Percentiles rank a stretch among this genome's conserved stretches.
phyloP scores from a whole-genome alignment of 2,329 filamentous ascomycete genomes.

The Colletotrichum musicola region DNA sequence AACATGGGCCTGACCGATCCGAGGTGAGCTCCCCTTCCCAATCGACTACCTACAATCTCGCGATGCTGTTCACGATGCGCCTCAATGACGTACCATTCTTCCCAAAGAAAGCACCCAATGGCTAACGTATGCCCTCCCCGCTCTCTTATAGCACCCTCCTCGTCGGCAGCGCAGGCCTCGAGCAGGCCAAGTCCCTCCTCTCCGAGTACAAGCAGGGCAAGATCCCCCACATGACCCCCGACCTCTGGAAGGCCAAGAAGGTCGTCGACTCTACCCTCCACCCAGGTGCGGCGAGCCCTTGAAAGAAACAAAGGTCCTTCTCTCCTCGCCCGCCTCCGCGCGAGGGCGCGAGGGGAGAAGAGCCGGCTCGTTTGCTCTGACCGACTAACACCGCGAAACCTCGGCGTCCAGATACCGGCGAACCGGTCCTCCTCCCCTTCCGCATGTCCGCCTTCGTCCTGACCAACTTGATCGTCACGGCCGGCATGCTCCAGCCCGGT shows the following conservation, averaged over 20 bases:
- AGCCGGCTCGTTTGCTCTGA: not conserved
- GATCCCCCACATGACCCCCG: conserved; percentile 83
- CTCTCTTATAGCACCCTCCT: conserved; percentile 80
- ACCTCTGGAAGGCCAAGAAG: conserved; percentile 97
- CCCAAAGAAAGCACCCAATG: not conserved
- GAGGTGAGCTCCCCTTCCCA: conserved; percentile 71
- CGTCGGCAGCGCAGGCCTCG: conserved; percentile 81
- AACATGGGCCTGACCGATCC: conserved; percentile 92
- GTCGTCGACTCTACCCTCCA: conserved; percentile 96
- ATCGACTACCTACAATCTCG: not conserved
- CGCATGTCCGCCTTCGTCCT: conserved; percentile 97
- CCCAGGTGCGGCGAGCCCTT: conserved; percentile 73
- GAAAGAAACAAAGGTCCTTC: conserved; percentile 1
- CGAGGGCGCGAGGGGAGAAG: too few species aligned
- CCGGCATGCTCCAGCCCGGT: conserved; percentile 94
- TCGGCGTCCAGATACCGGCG: conserved; percentile 80
- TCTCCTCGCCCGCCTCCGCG: too few species aligned
- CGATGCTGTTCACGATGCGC: conserved; percentile 3
- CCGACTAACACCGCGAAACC: conserved; percentile 38
- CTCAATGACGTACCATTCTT: not conserved
- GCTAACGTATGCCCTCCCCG: conserved; percentile 7
- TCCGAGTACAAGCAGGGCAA: conserved; percentile 89
- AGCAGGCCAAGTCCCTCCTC: conserved; percentile 86
- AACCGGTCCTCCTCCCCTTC: conserved; percentile 93
- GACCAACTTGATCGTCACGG: conserved; percentile 94